Evolutionary conservation across 2,329 filamentous ascomycete species (phyloP).

Genomic region (Fusarium armeniacum): DNA sequence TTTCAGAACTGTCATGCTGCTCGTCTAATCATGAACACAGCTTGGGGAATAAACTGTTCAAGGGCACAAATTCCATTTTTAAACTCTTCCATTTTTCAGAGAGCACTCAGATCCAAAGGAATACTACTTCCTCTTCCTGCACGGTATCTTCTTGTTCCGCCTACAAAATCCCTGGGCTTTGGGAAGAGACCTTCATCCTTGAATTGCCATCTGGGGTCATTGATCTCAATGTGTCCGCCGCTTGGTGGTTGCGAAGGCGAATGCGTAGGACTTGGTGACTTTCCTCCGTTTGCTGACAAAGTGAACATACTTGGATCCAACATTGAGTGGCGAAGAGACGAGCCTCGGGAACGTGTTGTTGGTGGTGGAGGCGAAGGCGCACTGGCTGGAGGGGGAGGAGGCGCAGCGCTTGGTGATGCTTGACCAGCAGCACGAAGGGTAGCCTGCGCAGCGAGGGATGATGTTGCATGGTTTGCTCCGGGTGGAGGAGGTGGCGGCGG

Average conservation of each 20-base stretch:
- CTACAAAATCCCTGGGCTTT: constrained; percentile 84
- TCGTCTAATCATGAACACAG: constrained; percentile 29
- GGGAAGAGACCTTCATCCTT: constrained; percentile 85
- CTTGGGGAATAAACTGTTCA: constrained; percentile 7
- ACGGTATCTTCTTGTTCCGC: constrained; percentile 83
- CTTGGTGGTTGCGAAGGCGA: constrained; percentile 51
- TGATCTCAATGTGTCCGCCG: constrained; percentile 68
- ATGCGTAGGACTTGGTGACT: constrained; percentile 62
- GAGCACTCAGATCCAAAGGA: constrained; percentile 82
- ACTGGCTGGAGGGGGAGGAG: constrained; percentile 54
- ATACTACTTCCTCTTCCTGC: constrained; percentile 95
- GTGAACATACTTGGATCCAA: constrained; percentile 84
- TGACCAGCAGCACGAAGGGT: constrained; percentile 61
- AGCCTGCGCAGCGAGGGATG: constrained; percentile 61
- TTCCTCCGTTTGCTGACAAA: constrained; percentile 73
- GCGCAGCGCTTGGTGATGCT: constrained; percentile 55
- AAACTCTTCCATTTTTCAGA: constrained; percentile 52
- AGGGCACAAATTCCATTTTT: constrained; percentile 21
- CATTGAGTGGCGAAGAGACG: constrained; percentile 71
- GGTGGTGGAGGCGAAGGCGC: constrained; percentile 58
- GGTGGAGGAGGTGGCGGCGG: constrained; percentile 50
- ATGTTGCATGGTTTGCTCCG: constrained; percentile 45
- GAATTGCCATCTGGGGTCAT: constrained; percentile 89
- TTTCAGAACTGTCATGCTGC: constrained; percentile 42
- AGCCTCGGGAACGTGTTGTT: constrained; percentile 58